These are phyloP conservation scores for Fraxinus baroniana DNA, from an alignment of 305 asterid genomes.

Conservation along the genomic window DNA sequence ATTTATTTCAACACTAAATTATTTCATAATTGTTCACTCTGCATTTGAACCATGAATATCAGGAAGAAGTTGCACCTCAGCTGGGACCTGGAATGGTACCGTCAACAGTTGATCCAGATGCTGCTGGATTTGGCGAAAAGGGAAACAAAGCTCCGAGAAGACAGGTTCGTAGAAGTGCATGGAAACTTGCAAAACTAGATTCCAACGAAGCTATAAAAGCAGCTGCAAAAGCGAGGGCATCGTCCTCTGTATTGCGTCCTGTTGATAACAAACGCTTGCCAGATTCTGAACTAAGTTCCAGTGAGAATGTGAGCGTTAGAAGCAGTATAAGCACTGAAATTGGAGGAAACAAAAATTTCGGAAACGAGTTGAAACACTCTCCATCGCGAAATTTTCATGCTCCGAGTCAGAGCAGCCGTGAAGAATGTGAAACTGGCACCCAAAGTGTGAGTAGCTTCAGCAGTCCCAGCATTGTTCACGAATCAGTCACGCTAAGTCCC, in stretches of 20 bases:
- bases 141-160: conserved; percentile 58
- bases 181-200: conserved; percentile 95
- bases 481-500: conserved; percentile 77
- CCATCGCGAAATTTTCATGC: conserved; percentile 57
- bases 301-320: conserved; percentile 70
- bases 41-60: conserved; percentile 27
- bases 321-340: conserved; percentile 90
- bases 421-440: conserved; percentile 82
- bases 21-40: conserved; percentile 21
- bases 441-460: conserved; percentile 89
- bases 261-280: conserved; percentile 60
- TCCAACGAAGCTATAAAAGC: conserved; percentile 86
- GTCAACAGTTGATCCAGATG: conserved; percentile 93
- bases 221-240: conserved; percentile 96
- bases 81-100: conserved; percentile 93
- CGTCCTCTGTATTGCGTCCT: conserved; percentile 89
- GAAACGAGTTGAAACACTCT: conserved; percentile 45
- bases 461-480: conserved; percentile 81
- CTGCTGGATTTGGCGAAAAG: conserved; percentile 54
- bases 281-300: conserved; percentile 77
- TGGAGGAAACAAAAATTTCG: conserved; percentile 54
- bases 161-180: conserved; percentile 82
- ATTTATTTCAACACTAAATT: background rate
- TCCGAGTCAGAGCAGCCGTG: conserved; percentile 81
- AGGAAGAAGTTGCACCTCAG: conserved; percentile 99